Evolutionary conservation across 23 red algal genomes (phyloP), one percentile per base, ranked within the genome.

Genomic region (Pyropia haitanensis): DNA sequence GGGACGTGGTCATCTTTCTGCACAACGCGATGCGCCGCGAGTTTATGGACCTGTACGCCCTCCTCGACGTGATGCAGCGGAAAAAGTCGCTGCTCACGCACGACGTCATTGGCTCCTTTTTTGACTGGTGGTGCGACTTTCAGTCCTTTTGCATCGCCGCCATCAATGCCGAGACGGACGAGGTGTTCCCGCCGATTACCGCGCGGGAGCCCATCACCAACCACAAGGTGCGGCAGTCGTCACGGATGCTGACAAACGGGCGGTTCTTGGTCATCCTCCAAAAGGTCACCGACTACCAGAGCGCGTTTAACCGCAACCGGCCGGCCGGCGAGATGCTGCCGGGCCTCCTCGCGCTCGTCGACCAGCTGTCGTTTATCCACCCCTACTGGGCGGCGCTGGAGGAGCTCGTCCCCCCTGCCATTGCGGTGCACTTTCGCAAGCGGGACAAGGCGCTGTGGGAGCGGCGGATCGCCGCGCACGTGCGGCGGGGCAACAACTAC

Each of bases 1-100:
- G 55, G 58, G 81, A 86, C 34, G 74, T 65, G 61, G 74, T 86
- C 50, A 59, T 69, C 7, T 65, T 75, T 2, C 49, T 76, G 10
- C 81, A 86, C 51, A 86, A 86, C 54, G 81, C 81, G 16, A 76
- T 86, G 32, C 74, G 70, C 26, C 63, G 70, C 12, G 81, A 86
- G 64, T 16, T 86, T 22, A 55, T 64, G 0, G 81, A 86, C 29
- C 30, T 86, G 28, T 73, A 76, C 27, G 31, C 50, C 58, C 74
- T 86, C 59, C 67, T 56, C 25, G 65, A 75, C 57, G 46, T 68
- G 28, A 86, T 86, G 81, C 81, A 86, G 63, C 62, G 52, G 63
- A 30, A 69, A 7, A 76, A 76, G 81, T 53, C 67, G 49, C 49
- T 76, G 9, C 81, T 86, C 32, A 86, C 81, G 1, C 28, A 76